Percentiles rank a stretch among this genome's conserved stretches.
phyloP scores from a whole-genome alignment of 2,329 filamentous ascomycete species.

The Penicillium griseofulvum region DNA sequence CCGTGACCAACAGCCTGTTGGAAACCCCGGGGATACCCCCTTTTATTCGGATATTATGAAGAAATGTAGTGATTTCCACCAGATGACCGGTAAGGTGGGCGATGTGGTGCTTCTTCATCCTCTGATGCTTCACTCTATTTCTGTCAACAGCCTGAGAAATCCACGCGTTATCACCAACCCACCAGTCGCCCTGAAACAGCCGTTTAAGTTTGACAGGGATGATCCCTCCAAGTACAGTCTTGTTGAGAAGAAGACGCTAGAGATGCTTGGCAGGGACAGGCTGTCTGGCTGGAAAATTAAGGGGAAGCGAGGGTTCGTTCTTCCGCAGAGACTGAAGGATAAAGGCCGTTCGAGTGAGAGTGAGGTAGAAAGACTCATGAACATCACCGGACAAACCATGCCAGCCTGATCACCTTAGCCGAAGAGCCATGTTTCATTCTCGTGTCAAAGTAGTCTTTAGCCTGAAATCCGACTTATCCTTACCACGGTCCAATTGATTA shows the following conservation, averaged over 20 bases:
- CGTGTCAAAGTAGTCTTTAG: slow-evolving; percentile 1
- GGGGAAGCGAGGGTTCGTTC: slow-evolving; percentile 44
- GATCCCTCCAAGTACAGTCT: slow-evolving; percentile 49
- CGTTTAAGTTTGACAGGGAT: slow-evolving; percentile 51
- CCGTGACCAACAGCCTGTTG: slow-evolving; percentile 42
- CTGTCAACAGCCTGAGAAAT: slow-evolving; percentile 49
- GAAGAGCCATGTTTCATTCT: background rate
- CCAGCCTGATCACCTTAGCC: background rate
- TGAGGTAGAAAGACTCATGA: slow-evolving; percentile 30
- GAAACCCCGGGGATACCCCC: slow-evolving; percentile 11
- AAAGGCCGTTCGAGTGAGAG: slow-evolving; percentile 35
- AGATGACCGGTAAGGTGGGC: slow-evolving; percentile 53
- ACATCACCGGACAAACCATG: background rate
- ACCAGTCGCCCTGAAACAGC: slow-evolving; percentile 50
- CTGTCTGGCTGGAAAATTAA: slow-evolving; percentile 51
- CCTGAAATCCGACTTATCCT: background rate
- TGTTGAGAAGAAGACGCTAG: slow-evolving; percentile 54
- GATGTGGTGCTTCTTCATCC: slow-evolving; percentile 57
- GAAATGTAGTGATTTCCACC: slow-evolving; percentile 47
- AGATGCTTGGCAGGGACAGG: slow-evolving; percentile 47
- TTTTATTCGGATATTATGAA: slow-evolving; percentile 44
- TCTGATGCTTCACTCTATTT: slow-evolving; percentile 55
- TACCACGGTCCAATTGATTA: background rate
- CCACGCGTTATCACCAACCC: slow-evolving; percentile 57
- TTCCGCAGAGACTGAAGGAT: slow-evolving; percentile 48